Evolutionary conservation across 2,329 filamentous ascomycete genomes (phyloP), one percentile per base, ranked within the genome.

Genomic region (Alternaria brassicae): DNA sequence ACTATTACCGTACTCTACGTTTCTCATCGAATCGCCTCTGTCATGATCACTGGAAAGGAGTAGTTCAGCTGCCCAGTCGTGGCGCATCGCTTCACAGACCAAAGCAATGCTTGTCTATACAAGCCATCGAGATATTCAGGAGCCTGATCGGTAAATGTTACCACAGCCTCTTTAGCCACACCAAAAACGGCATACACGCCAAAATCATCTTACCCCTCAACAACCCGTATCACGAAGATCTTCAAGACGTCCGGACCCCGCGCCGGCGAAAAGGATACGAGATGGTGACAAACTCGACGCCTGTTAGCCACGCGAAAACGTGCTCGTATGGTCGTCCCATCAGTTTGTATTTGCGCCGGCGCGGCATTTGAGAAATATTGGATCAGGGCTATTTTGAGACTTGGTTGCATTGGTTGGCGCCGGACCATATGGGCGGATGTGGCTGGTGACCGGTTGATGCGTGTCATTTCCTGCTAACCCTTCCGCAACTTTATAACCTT

Each of bases 331-430:
- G 30, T 6, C 44, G 44, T 48, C 56, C 57, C 53, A 21, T 19
- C 15, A 48, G 39, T 21, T 39, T 53, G 54, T 55, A 28, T 48
- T n/a, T n/a, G 42, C 56, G 49, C 50, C 32, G 51, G 53, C 44
- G 53, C 36, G 28, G 53, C 53, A 56, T 42, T 17, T 25, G 13
- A 30, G 44, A 17, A 44, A 36, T 56, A 56, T 56, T 56, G 45
- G 21, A 39, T 51, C 34, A 21, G 42, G 53, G 36, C 59, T 58
- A 61, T 61, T 61, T 61, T 58, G 44, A 21, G 44, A 45, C 42
- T 37, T 49, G 21, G 53, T 9, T 48, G 53, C 44, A 37, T 56
- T 30, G 45, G 53, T 41, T 48, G 32, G 44, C 34, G 53, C 34
- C 30, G 41, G 30, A 13, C 44, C 34, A 49, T 39, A 25, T 55